Evolutionary conservation across 1,139 yeast species (phyloP), one percentile per base, ranked within the genome.

Genomic region (Yamadazyma diddensiae): DNA sequence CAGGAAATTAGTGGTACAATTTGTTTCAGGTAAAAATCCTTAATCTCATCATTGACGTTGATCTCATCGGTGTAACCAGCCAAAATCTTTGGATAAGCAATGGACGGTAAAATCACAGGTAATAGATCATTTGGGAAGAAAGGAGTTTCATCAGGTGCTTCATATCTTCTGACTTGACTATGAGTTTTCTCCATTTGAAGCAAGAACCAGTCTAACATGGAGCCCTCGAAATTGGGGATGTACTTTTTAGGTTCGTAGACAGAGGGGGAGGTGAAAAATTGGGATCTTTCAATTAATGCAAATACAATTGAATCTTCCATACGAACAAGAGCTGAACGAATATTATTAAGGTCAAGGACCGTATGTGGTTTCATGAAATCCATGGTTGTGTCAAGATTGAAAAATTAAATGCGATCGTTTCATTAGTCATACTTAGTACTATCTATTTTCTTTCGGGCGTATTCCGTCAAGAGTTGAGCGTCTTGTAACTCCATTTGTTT

Each of bases 301-400:
- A 90, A 92, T 42, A 92, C 85, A 49, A 92, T 88, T 7, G 97
- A 83, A 57, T 92, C 98, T 52, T 92, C 98, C 96, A 92, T 87
- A 33, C 96, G 77, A 27, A 88, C 82, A 34, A 92, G 68, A 14
- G 90, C 85, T 41, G 76, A 79, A 43, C 98, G 79, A 49, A 92
- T 92, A 57, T 92, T 88, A 49, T 67, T 67, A 41, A 92, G 67
- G 52, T 87, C 77, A 37, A 92, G 72, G 6, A 88, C 97, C 0
- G 95, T 77, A 28, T 81, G 83, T 10, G 95, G 94, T 45, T 79
- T 77, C 58, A 77, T 73, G 57, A 90, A 90, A 59, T 92, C 95
- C 97, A 92, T 88, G 26, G 20, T 18, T 18, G 6, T 18, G 20
- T 6, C 20, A 18, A 18, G 20, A 18, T 18, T 6, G 20, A 9